phyloP scores from a whole-genome alignment of 257 asterid species.

The Anisodus tanguticus region DNA sequence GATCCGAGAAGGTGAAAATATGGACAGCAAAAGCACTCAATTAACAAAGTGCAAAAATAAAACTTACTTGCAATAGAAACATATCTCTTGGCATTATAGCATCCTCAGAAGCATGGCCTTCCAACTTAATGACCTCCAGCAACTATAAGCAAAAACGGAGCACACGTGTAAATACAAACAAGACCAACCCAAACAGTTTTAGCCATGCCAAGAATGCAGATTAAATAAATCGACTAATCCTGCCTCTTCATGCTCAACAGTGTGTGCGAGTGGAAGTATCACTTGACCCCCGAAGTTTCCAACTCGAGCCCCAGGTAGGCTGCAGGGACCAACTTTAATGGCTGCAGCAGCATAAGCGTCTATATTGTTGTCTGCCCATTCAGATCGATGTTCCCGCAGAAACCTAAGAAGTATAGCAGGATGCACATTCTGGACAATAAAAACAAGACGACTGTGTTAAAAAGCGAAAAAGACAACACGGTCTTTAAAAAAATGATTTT shows the following conservation, averaged over 20 bases:
- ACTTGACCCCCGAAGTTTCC: constrained; percentile 80
- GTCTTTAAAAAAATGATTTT: no score
- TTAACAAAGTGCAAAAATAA: background rate
- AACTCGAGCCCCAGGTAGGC: constrained; percentile 60
- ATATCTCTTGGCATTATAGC: constrained; percentile 72
- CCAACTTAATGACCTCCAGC: constrained; percentile 88
- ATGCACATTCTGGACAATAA: constrained; percentile 71
- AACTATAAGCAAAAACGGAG: constrained; percentile 48
- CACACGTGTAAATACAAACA: background rate
- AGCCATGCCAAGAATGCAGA: background rate
- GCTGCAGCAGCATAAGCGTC: constrained; percentile 88
- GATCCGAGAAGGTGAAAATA: background rate
- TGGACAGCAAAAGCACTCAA: background rate
- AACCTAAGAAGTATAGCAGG: constrained; percentile 86
- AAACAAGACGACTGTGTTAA: background rate
- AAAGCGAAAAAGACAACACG: constrained; percentile 11
- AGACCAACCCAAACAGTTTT: background rate
- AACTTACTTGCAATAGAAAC: constrained; percentile 77
- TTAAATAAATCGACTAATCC: constrained; percentile 33
- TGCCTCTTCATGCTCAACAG: constrained; percentile 93
- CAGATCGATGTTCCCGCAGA: constrained; percentile 87
- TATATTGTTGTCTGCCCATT: constrained; percentile 86
- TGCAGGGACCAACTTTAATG: constrained; percentile 67
- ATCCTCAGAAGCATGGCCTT: constrained; percentile 76
- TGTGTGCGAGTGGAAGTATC: constrained; percentile 84